A percentile compares a stretch with the other conserved stretches of the same genome.
These are phyloP conservation scores for Starmerella vaccinii DNA, from an alignment of 805 yeast species.

Conservation along the genomic window DNA sequence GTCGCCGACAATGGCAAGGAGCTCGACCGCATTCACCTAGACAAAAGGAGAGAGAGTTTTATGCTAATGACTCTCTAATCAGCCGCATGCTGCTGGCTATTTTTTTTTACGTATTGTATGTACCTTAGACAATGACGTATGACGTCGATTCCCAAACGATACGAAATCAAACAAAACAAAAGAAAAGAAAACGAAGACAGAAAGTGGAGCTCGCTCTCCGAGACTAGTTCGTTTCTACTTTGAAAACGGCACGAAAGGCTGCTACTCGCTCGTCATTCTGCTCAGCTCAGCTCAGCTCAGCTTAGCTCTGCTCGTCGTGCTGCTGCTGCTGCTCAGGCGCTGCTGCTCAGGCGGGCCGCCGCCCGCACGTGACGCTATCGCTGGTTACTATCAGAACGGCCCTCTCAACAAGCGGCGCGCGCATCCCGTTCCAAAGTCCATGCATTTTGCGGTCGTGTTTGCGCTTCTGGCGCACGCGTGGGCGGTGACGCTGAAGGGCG, in stretches of 20 bases:
- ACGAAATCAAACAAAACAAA: not conserved
- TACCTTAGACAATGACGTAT: constrained; percentile 1
- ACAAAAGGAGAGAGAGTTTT: not conserved
- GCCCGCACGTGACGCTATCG: not conserved
- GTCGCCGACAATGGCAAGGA: constrained; percentile 83
- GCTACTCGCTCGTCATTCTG: too few species aligned
- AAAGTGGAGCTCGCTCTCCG: too few species aligned
- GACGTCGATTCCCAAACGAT: not conserved
- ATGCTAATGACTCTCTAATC: not conserved
- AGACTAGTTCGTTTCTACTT: too few species aligned
- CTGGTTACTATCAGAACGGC: not conserved
- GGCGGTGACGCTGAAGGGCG: constrained; percentile 12
- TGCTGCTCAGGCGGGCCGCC: too few species aligned
- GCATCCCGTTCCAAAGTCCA: not conserved
- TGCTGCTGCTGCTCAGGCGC: too few species aligned
- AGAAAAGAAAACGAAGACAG: not conserved
- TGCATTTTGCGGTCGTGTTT: constrained; percentile 1
- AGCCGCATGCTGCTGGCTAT: not conserved
- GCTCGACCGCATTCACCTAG: constrained; percentile 43
- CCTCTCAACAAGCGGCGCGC: too few species aligned
- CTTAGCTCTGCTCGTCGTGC: too few species aligned
- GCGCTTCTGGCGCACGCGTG: constrained; percentile 3
- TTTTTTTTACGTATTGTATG: constrained; percentile 1
- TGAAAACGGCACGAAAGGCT: too few species aligned
- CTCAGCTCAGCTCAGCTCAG: too few species aligned